phyloP scores from a whole-genome alignment of 164 flowering plant species.

The Kingdonia uniflora region DNA sequence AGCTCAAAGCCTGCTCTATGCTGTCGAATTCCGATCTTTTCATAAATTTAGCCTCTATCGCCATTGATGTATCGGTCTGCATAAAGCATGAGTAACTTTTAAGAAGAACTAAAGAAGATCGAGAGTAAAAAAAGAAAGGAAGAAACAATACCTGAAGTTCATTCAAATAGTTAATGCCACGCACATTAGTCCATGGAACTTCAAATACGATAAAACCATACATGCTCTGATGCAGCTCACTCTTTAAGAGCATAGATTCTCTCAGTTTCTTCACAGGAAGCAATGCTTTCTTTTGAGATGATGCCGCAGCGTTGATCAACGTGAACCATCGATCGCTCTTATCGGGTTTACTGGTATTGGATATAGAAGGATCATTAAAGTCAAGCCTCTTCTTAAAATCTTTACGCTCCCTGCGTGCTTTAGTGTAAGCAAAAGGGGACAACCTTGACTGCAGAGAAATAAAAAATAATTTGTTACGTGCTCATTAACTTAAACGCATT shows the following conservation, averaged over 20 bases:
- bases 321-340: constrained; percentile 48
- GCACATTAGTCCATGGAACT: constrained; percentile 62
- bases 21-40: constrained; percentile 92
- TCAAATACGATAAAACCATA: constrained; percentile 86
- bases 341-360: constrained; percentile 17
- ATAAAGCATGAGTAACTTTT: not conserved
- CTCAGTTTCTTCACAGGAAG: constrained; percentile 62
- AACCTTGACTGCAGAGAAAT: constrained; percentile 58
- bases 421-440: constrained; percentile 86
- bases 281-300: constrained; percentile 40
- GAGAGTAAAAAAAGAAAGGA: not conserved
- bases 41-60: constrained; percentile 69
- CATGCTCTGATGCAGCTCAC: constrained; percentile 57
- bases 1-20: constrained; percentile 55
- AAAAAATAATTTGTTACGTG: not conserved
- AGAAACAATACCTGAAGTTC: constrained; percentile 64
- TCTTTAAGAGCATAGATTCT: constrained; percentile 38
- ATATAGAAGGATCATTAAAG: constrained; percentile 15
- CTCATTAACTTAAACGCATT: no score
- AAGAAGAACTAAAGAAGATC: not conserved
- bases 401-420: constrained; percentile 36
- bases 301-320: constrained; percentile 47
- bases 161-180: constrained; percentile 71
- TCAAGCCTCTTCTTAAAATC: constrained; percentile 24
- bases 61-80: constrained; percentile 78